Evolutionary conservation across 2,329 filamentous ascomycete species (phyloP).

Genomic region (Diaporthe caulivora): DNA sequence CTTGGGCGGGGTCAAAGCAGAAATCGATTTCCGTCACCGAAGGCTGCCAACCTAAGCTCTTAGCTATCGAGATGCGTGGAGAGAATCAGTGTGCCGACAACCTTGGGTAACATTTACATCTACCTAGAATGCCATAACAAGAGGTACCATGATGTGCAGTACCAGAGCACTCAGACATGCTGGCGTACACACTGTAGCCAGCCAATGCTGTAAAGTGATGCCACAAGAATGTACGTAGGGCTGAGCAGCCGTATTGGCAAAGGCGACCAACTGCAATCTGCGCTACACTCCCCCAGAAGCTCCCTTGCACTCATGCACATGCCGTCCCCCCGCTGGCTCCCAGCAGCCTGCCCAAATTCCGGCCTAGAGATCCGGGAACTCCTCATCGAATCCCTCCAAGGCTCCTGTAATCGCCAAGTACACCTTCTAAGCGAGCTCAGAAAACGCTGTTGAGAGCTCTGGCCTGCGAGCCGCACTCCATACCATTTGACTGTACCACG

Average conservation of each 20-base stretch:
- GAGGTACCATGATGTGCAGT: too few relatives aligned
- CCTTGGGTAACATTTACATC: neutral
- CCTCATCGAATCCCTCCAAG: constrained; percentile 1
- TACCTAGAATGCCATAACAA: too few relatives aligned
- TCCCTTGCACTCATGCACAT: too few relatives aligned
- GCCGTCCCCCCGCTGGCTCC: too few relatives aligned
- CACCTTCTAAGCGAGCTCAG: constrained; percentile 2
- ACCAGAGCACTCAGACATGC: too few relatives aligned
- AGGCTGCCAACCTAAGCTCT: neutral
- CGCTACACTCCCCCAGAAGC: too few relatives aligned
- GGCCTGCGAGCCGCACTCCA: neutral
- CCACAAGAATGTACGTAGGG: too few relatives aligned
- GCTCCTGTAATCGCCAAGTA: neutral
- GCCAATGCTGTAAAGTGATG: too few relatives aligned
- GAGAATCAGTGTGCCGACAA: neutral
- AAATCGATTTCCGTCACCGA: neutral
- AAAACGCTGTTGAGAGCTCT: neutral
- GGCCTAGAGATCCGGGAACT: neutral
- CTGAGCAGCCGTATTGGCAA: too few relatives aligned
- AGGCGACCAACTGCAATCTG: too few relatives aligned
- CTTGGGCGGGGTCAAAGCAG: neutral
- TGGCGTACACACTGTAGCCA: too few relatives aligned
- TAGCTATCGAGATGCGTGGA: neutral
- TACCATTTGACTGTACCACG: neutral
- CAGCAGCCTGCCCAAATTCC: too few relatives aligned